phyloP scores from a whole-genome alignment of 1,284 basidiomycete species.

The Sporisorium sorghi region DNA sequence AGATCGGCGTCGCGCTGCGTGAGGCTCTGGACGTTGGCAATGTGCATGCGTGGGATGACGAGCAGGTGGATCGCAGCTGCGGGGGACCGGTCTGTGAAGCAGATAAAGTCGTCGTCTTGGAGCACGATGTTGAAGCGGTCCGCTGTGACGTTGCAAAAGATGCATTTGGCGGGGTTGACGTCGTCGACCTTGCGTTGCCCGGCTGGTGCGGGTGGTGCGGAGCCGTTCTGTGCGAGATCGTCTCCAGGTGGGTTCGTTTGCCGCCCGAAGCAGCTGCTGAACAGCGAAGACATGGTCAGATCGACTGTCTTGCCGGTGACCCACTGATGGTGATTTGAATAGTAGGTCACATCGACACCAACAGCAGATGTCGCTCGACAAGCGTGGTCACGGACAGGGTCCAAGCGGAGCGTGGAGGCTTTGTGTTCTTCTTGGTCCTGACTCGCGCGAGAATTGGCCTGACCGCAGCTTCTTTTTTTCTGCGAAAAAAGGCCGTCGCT shows the following conservation, averaged over 20 bases:
- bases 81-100: constrained; percentile 77
- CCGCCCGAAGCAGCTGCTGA: constrained; percentile 33
- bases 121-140: constrained; percentile 76
- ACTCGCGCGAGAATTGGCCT: constrained; percentile 29
- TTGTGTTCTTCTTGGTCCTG: background rate
- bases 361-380: background rate
- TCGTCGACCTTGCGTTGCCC: constrained; percentile 28
- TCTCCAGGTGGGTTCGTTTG: background rate
- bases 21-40: constrained; percentile 72
- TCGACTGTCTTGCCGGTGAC: background rate
- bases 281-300: constrained; percentile 23
- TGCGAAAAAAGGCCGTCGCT: background rate
- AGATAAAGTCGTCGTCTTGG: constrained; percentile 76
- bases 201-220: constrained; percentile 8
- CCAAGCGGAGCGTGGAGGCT: constrained; percentile 17
- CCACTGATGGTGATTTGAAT: background rate
- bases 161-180: constrained; percentile 68
- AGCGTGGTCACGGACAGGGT: constrained; percentile 6
- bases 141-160: constrained; percentile 75
- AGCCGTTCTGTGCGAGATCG: background rate
- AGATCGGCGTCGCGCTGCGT: constrained; percentile 43
- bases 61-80: constrained; percentile 76
- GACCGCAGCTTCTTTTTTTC: constrained; percentile 14
- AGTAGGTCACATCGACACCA: background rate
- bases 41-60: constrained; percentile 77